Evolutionary conservation across 2,329 filamentous ascomycete genomes (phyloP), one percentile per base, ranked within the genome.

Genomic region (Cladosporium colombiae): DNA sequence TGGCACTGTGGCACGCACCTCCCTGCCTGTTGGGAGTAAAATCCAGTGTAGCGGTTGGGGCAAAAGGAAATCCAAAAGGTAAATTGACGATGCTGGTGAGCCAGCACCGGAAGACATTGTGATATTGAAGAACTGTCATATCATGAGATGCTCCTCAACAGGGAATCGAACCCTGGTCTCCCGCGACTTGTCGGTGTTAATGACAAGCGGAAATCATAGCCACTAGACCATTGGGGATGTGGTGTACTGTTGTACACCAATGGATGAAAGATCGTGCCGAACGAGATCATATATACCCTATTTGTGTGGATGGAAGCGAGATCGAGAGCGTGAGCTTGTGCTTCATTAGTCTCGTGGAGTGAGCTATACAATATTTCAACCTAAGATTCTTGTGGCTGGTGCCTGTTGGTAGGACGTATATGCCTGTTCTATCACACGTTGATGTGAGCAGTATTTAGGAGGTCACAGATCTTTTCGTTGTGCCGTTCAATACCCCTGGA

Each of bases 141-240:
- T 62, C 27, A 31, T 62, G 59, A 62, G 44, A 52, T 62, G 53
- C 59, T 62, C 59, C 59, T 49, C 59, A 62, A 62, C 59, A 62
- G 59, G 59, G 59, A 62, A 62, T 62, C 60, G 60, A 62, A 62
- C 60, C 60, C 60, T 62, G 60, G 60, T 62, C 60, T 62, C 60
- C 60, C 60, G 60, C 60, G 60, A 35, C 60, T 62, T 62, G 49
- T 62, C 60, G 60, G 33, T 29, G 33, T 62, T 37, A 40, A 52
- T 62, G 60, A 62, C 60, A 62, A 62, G 60, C 60, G 60, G 60
- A 62, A 62, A 62, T 62, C 60, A 62, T 62, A 62, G 60, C 60
- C 60, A 62, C 60, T 62, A 62, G 60, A 62, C 60, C 60, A 62
- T 62, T 62, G 60, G 49, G 60, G 60, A 62, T 62, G 37, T 44